These are phyloP conservation scores for Colletotrichum lindemuthianum DNA, from an alignment of 2,329 filamentous ascomycete genomes.

Conservation along the genomic window DNA sequence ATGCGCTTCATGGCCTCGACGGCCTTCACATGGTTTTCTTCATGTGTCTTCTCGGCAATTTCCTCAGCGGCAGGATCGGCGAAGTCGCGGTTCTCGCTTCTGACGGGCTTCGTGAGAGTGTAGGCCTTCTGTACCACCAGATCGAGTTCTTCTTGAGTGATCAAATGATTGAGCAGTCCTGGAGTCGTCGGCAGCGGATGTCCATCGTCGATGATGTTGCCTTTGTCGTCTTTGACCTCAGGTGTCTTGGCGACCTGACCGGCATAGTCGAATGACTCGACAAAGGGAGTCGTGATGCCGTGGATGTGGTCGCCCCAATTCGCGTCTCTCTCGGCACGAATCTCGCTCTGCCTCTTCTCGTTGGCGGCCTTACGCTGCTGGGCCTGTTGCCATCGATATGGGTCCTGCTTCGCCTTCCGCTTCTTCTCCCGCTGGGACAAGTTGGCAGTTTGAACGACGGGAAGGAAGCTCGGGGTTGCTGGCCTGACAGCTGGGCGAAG, in stretches of 20 bases:
- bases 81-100: constrained; percentile 44
- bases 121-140: constrained; percentile 74
- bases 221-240: constrained; percentile 52
- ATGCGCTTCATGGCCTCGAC: constrained; percentile 83
- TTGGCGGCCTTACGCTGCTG: constrained; percentile 87
- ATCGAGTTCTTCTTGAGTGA: constrained; percentile 74
- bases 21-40: constrained; percentile 71
- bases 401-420: constrained; percentile 76
- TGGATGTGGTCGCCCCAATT: constrained; percentile 81
- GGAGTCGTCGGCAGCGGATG: constrained; percentile 57
- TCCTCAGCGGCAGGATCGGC: constrained; percentile 54
- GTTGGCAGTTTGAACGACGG: constrained; percentile 72
- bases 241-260: constrained; percentile 55
- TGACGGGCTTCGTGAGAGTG: constrained; percentile 69
- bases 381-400: constrained; percentile 83
- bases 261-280: constrained; percentile 80
- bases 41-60: constrained; percentile 54
- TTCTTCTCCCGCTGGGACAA: constrained; percentile 71
- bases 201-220: constrained; percentile 50
- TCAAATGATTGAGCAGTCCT: constrained; percentile 78
- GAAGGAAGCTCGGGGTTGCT: constrained; percentile 61
- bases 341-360: constrained; percentile 75
- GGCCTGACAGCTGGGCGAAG: constrained; percentile 63
- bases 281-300: constrained; percentile 82
- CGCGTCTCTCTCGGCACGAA: constrained; percentile 71